These are phyloP conservation scores for Ceratorhiza oryzae-sativae DNA, from an alignment of 1,284 basidiomycete species.

Conservation along the genomic window DNA sequence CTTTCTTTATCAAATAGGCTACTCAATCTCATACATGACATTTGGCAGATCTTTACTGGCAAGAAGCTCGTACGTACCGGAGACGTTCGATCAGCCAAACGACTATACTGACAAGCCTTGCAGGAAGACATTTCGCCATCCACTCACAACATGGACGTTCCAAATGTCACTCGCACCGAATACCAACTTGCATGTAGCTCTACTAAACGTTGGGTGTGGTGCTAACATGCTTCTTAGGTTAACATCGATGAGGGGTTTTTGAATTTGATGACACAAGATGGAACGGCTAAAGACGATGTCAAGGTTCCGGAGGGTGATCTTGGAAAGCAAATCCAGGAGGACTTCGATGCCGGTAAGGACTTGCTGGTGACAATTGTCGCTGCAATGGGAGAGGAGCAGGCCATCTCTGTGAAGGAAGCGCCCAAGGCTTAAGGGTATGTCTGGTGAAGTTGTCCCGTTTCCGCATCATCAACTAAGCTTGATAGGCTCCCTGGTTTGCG, in stretches of 20 bases:
- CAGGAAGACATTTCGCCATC: slow-evolving; percentile 99
- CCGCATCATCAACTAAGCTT: too few species aligned
- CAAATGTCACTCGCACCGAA: slow-evolving; percentile 91
- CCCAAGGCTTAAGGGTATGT: not conserved
- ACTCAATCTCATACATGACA: too few species aligned
- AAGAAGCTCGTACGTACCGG: slow-evolving; percentile 76
- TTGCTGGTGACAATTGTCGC: slow-evolving; percentile 87
- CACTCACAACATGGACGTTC: slow-evolving; percentile 99
- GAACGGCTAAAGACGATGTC: slow-evolving; percentile 92
- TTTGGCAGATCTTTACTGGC: slow-evolving; percentile 93
- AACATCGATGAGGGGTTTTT: slow-evolving; percentile 92
- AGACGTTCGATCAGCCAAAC: not conserved
- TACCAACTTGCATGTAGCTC: slow-evolving; percentile 78
- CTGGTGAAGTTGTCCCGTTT: too few species aligned
- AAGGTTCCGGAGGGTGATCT: slow-evolving; percentile 88
- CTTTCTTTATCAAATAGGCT: not conserved
- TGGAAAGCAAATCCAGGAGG: slow-evolving; percentile 75
- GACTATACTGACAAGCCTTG: slow-evolving; percentile 44
- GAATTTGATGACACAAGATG: slow-evolving; percentile 91
- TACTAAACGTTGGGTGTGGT: not conserved
- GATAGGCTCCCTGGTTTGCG: not conserved
- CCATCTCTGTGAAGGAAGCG: slow-evolving; percentile 55
- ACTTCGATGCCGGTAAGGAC: slow-evolving; percentile 86
- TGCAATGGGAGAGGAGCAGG: slow-evolving; percentile 93
- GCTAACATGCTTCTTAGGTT: slow-evolving; percentile 56